Conservation (phyloP, 164 flowering plant genomes). For the Aristolochia californica region DNA sequence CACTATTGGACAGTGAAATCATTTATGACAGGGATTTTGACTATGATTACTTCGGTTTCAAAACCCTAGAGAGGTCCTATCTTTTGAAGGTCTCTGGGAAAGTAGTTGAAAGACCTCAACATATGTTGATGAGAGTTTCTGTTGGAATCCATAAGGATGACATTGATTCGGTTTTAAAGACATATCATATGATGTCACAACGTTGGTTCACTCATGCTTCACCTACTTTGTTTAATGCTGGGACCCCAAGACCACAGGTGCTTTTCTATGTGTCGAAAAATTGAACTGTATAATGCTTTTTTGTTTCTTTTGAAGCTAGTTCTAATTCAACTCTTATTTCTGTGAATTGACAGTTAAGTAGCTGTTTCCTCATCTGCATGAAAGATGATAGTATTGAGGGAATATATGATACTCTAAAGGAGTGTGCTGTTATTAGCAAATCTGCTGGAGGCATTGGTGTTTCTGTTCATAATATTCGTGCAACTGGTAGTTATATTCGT, state of each 20-base stretch:
- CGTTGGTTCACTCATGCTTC: constrained; percentile 99
- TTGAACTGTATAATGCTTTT: no score
- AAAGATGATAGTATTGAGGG: constrained; percentile 99
- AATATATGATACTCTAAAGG: constrained; percentile 91
- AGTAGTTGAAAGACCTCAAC: constrained; percentile 97
- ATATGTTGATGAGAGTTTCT: constrained; percentile 98
- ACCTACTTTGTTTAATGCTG: constrained; percentile 95
- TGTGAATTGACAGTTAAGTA: constrained; percentile 55
- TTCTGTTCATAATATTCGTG: constrained; percentile 92
- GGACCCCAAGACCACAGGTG: constrained; percentile 98
- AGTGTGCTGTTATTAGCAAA: constrained; percentile 98
- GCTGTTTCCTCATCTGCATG: constrained; percentile 96
- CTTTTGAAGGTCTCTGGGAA: constrained; percentile 83
- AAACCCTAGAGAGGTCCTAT: constrained; percentile 97
- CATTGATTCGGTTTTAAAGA: constrained; percentile 77
- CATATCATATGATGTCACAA: constrained; percentile 96
- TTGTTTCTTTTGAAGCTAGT: no score
- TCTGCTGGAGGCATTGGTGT: constrained; percentile 99
- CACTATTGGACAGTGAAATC: constrained; percentile 85
- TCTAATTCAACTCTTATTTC: background rate
- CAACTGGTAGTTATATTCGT: constrained; percentile 91
- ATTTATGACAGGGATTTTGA: constrained; percentile 97
- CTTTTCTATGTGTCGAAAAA: no score
- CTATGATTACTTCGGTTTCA: constrained; percentile 98
- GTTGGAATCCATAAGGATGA: constrained; percentile 98